Evolutionary conservation across 768 basidiomycete species (phyloP).

Genomic region (Leccinum variicolor): DNA sequence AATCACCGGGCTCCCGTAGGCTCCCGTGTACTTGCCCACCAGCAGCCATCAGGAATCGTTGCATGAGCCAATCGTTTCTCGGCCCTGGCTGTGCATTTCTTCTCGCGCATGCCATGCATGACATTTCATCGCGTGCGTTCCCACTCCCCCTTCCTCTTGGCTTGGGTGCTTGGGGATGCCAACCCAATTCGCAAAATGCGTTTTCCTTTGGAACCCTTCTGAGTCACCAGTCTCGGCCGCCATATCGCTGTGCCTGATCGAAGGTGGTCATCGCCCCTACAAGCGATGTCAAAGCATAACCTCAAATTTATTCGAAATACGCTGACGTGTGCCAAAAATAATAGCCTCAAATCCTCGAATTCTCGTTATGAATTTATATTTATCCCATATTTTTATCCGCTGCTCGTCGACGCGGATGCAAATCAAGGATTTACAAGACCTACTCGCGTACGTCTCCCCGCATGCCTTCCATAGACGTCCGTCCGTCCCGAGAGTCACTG

Average conservation of each 20-base stretch:
- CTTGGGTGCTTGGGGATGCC: neutral
- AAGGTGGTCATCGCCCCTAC: slow-evolving; percentile 2
- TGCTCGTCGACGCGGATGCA: neutral
- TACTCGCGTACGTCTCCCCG: neutral
- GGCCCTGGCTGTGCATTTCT: slow-evolving; percentile 1
- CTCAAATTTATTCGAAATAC: slow-evolving; percentile 22
- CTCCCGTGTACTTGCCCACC: slow-evolving; percentile 9
- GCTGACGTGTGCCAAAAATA: slow-evolving; percentile 28
- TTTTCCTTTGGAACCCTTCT: slow-evolving; percentile 3
- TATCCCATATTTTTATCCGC: slow-evolving; percentile 25
- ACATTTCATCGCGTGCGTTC: neutral
- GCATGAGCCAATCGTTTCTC: neutral
- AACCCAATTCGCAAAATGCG: neutral
- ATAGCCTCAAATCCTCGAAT: slow-evolving; percentile 18
- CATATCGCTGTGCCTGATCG: slow-evolving; percentile 27
- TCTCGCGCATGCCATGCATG: slow-evolving; percentile 1
- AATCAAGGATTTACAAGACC: neutral
- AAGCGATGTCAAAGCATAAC: slow-evolving; percentile 28
- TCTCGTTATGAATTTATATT: slow-evolving; percentile 15
- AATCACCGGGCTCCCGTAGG: slow-evolving; percentile 22
- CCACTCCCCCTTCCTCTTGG: neutral
- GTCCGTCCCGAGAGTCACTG: neutral
- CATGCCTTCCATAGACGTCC: neutral
- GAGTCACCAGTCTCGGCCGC: slow-evolving; percentile 1
- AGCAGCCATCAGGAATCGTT: slow-evolving; percentile 12